A percentile compares a stretch with the other conserved stretches of the same genome.
Evolutionary conservation across 2,329 filamentous ascomycete genomes (phyloP).

Genomic region (Aspergillus calidoustus): DNA sequence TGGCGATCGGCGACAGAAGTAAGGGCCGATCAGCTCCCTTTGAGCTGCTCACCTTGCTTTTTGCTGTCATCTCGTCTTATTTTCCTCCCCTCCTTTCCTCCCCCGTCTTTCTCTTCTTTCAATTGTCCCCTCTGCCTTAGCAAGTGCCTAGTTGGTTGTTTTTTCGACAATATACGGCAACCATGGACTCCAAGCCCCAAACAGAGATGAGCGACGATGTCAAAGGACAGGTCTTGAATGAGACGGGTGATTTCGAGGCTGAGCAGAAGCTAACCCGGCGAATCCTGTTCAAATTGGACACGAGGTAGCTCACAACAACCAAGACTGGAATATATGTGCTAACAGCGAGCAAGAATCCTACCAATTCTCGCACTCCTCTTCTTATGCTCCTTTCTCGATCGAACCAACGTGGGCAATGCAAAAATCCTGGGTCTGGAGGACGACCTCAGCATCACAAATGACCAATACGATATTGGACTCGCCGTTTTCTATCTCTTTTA

Average conservation of each 20-base stretch:
- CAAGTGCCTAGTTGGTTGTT: neutral
- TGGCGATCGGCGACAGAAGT: slow-evolving; percentile 5
- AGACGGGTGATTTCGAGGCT: slow-evolving; percentile 21
- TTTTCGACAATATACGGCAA: neutral
- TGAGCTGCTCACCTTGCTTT: neutral
- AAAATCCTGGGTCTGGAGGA: slow-evolving; percentile 66
- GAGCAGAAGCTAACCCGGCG: slow-evolving; percentile 44
- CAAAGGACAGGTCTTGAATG: slow-evolving; percentile 20
- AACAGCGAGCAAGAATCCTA: slow-evolving; percentile 56
- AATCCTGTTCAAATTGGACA: slow-evolving; percentile 60
- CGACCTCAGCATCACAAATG: slow-evolving; percentile 62
- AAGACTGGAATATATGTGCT: neutral
- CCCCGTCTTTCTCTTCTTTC: neutral
- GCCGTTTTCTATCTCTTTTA: slow-evolving; percentile 65
- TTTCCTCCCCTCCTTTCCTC: neutral
- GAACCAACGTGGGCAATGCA: slow-evolving; percentile 75
- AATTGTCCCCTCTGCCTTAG: neutral
- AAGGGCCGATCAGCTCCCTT: slow-evolving; percentile 6
- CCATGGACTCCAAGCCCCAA: slow-evolving; percentile 28
- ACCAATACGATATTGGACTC: slow-evolving; percentile 68
- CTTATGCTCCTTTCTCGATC: slow-evolving; percentile 68
- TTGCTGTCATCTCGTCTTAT: neutral
- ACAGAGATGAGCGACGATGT: slow-evolving; percentile 30
- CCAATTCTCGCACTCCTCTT: slow-evolving; percentile 68
- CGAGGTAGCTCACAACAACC: slow-evolving; percentile 44